A percentile compares a stretch with the other conserved stretches of the same genome.
Conservation (phyloP, 441 rosid species). For the Erodium moschatum region DNA sequence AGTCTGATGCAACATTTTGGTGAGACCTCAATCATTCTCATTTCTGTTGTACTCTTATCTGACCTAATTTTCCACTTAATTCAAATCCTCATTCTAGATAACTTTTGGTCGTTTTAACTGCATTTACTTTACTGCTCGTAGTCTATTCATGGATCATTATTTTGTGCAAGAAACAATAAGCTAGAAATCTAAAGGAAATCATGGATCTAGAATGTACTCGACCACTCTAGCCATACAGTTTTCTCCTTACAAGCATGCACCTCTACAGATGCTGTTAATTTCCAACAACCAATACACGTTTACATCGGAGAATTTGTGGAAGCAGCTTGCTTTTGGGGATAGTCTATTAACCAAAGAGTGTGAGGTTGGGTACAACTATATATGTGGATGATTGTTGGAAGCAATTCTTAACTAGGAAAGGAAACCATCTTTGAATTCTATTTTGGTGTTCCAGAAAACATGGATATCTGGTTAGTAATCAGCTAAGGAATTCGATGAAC, state of each 20-base stretch:
- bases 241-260: not conserved
- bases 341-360: not conserved
- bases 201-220: not conserved
- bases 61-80: not conserved
- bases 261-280: not conserved
- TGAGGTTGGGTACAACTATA: not conserved
- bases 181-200: not conserved
- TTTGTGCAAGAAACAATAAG: not conserved
- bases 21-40: not conserved
- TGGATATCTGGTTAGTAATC: not conserved
- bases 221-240: not conserved
- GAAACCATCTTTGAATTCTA: not conserved
- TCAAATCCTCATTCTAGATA: not conserved
- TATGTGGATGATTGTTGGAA: not conserved
- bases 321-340: not conserved
- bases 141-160: not conserved
- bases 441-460: not conserved
- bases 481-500: not conserved
- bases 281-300: too few species aligned
- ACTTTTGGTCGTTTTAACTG: not conserved
- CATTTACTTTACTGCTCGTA: not conserved
- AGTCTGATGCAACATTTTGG: constrained; percentile 15
- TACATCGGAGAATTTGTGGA: too few species aligned
- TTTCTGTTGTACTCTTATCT: constrained; percentile 10
- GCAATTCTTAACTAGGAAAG: not conserved